Evolutionary conservation across 2,329 filamentous ascomycete species (phyloP).

Genomic region (Aspergillus brunneoviolaceus): DNA sequence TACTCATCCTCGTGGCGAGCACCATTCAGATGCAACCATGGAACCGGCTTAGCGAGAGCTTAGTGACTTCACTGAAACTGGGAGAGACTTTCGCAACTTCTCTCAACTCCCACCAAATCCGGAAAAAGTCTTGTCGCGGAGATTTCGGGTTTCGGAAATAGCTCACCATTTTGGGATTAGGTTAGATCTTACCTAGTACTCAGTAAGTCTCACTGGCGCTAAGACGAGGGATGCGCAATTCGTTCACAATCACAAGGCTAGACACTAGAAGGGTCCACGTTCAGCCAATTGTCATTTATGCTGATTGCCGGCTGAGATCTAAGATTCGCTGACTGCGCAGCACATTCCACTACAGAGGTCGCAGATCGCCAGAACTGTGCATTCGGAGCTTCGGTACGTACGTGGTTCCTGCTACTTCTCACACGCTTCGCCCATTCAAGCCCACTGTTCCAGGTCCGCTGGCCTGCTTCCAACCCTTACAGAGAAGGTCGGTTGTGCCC

Average conservation of each 20-base stretch:
- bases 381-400: neutral
- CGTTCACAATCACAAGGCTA: conserved; percentile 11
- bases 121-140: conserved; percentile 11
- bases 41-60: conserved; percentile 11
- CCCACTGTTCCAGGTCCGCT: conserved; percentile 2
- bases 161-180: conserved; percentile 5
- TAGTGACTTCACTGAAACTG: neutral
- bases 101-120: conserved; percentile 15
- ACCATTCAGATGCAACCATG: conserved; percentile 14
- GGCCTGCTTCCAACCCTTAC: neutral
- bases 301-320: neutral
- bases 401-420: neutral
- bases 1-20: conserved; percentile 20
- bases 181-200: neutral
- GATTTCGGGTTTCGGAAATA: conserved; percentile 11
- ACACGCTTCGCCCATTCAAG: neutral
- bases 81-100: neutral
- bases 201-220: conserved; percentile 11
- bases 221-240: conserved; percentile 14
- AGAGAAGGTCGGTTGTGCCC: conserved; percentile 2
- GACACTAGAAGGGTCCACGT: neutral
- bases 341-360: conserved; percentile 2
- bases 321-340: conserved; percentile 1
- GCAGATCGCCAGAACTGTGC: conserved; percentile 3
- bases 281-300: neutral